Evolutionary conservation across 2,329 filamentous ascomycete genomes (phyloP), one percentile per base, ranked within the genome.

Genomic region (Bipolaris victoriae): DNA sequence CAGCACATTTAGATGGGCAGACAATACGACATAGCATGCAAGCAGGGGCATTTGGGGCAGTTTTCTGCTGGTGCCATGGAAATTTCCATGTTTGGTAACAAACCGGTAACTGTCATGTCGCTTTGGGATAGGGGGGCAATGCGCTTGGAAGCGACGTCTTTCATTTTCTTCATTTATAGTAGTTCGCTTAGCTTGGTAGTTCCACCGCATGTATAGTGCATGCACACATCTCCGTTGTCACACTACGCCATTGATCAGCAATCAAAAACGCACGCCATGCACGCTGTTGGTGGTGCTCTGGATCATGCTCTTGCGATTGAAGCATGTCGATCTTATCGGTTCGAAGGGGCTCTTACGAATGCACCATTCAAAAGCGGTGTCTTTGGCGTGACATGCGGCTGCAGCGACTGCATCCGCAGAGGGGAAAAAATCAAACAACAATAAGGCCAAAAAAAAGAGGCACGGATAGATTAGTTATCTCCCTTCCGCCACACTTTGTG

Each of bases 21-120:
- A 48, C 59, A 39, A 60, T 52, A 47, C 57, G 45, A 37, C 51
- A 58, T 55, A 31, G 49, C 55, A 59, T 55, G 22, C 20, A 18
- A 33, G 40, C 45, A 26, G 35, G 40, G 24, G 43, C n/a, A 39
- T 20, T 22, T 48, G 36, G 40, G 22, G 43, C 37, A 35, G 11
- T 47, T 47, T 16, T n/a, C 29, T 40, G 20, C 9, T 51, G 18
- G 7, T 46, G 35, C 29, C 29, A 31, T 31, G 10, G 29, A 31
- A 13, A 13, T 31, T 31, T 11, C 10, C 29, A 31, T 13, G 29
- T 31, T 7, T 31, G 29, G 29, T 13, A 31, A 20, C 2, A 43
- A 43, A 43, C 20, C 40, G 40, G 13, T 47, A 47, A 26, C 26
- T 46, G 37, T 49, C 35, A 41, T 26, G 37, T 47, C 29, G 24